These are phyloP conservation scores for Metschnikowia anglica DNA, from an alignment of 805 yeast genomes.

Conservation along the genomic window DNA sequence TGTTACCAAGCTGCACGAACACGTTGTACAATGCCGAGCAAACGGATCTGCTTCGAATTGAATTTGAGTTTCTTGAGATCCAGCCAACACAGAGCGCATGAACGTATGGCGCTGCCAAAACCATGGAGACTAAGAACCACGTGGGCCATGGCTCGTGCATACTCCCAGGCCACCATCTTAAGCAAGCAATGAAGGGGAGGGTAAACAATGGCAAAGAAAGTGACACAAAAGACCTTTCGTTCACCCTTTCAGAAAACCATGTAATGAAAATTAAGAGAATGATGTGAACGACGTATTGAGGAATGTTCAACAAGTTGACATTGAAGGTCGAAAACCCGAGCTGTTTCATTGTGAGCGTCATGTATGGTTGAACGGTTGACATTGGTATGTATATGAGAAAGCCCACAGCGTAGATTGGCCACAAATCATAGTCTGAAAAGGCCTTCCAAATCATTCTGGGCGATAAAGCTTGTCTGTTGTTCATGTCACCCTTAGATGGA, in stretches of 20 bases:
- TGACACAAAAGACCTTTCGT: conserved; percentile 25
- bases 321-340: conserved; percentile 54
- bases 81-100: conserved; percentile 59
- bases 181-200: conserved; percentile 32
- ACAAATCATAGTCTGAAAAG: conserved; percentile 49
- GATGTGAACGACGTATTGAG: conserved; percentile 38
- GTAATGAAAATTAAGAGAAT: conserved; percentile 21
- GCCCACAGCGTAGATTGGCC: conserved; percentile 56
- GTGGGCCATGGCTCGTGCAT: conserved; percentile 43
- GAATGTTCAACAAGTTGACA: conserved; percentile 54
- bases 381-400: conserved; percentile 30
- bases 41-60: conserved; percentile 63
- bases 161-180: conserved; percentile 44
- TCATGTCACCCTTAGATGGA: conserved; percentile 61
- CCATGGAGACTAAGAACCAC: conserved; percentile 35
- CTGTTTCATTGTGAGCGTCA: conserved; percentile 47
- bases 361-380: conserved; percentile 31
- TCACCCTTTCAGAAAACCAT: conserved; percentile 26
- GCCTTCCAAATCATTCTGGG: conserved; percentile 39
- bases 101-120: conserved; percentile 47
- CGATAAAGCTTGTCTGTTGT: conserved; percentile 55
- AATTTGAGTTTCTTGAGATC: conserved; percentile 61
- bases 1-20: conserved; percentile 57
- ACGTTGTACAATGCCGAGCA: conserved; percentile 66
- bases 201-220: conserved; percentile 27